These are phyloP conservation scores for Cutaneotrichosporon sp. DNA, from an alignment of 1,284 basidiomycete species.

Conservation along the genomic window DNA sequence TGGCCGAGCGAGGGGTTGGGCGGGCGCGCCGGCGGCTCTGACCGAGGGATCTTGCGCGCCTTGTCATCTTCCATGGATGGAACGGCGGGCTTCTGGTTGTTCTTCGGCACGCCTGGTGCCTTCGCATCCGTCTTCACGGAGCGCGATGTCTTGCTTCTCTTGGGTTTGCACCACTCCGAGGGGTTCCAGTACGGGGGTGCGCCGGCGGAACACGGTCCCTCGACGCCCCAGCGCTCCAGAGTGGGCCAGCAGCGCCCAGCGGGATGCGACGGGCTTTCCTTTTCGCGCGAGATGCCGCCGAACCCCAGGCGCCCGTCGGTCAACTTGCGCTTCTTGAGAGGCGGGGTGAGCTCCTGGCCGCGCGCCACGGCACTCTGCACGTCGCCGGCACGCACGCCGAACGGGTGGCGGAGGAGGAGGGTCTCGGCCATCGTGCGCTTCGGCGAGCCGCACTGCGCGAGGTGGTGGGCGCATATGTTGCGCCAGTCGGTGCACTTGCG, in stretches of 20 bases:
- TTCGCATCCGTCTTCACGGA: too few relatives aligned
- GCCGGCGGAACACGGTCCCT: background rate
- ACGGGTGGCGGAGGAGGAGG: background rate
- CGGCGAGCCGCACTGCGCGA: background rate
- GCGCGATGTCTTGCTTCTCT: background rate
- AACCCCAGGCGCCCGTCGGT: background rate
- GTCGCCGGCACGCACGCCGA: background rate
- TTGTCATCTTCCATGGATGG: too few relatives aligned
- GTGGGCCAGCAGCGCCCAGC: too few relatives aligned
- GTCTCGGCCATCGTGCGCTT: background rate
- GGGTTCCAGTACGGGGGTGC: too few relatives aligned
- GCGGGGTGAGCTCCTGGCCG: background rate
- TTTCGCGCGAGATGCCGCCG: background rate
- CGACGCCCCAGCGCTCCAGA: background rate
- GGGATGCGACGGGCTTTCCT: too few relatives aligned
- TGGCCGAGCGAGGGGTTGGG: too few relatives aligned
- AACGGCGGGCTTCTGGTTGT: too few relatives aligned
- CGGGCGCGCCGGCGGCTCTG: too few relatives aligned
- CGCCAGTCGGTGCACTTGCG: background rate
- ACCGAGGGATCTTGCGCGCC: too few relatives aligned
- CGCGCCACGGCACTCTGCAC: background rate
- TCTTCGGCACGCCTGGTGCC: too few relatives aligned
- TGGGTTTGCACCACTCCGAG: too few relatives aligned
- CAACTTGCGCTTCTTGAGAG: background rate
- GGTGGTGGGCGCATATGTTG: background rate